Base-by-base conservation (phyloP, 2,329 filamentous ascomycete species). In the Mycosphaerella sp. region DNA sequence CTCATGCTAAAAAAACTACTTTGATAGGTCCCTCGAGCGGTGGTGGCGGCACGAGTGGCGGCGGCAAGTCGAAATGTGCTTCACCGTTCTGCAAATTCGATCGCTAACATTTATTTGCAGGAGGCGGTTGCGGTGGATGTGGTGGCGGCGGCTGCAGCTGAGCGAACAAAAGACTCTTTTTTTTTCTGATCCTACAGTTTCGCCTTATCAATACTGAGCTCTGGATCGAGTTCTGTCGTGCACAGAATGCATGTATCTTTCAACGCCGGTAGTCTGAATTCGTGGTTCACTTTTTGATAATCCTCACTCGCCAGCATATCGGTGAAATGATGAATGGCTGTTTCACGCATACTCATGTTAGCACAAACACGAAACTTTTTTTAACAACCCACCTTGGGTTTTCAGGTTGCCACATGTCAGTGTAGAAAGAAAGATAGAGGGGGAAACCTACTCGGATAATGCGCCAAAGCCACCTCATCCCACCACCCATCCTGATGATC, bases 381-480 rank as follows among this genome's bases (percentile, higher is more conserved):
- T 42, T n/a, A 17, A 17, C 14, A 17, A 17, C 14, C 14, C 14
- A 2, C 14, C 21, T 21, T 21, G 9, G 9, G 6, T 14, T 14
- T 42, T n/a, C 14, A 17, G 14, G 4, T 21, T 21, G 1, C 9
- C 11, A 17, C 14, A n/a, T 2, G 23, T 81, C 79, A 44, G 77
- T 77, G 62, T 84, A 84, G 66, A 84, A 4, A 21, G 21, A 21
- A 4, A 17, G 80, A 11, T 2, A 21, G 21, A 21, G 21, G 21
- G 29, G 8, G 4, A n/a, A 55, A 67, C 59, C 84, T 78, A 48
- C 76, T 81, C 2, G 82, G 81, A 67, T 85, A 85, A 70, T 84
- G 81, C 52, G 82, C 82, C 42, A 85, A 72, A 0, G 82, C 81
- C 57, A 85, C 75, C 68, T 85, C 82, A 65, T 85, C 79, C 82